phyloP scores from a whole-genome alignment of 352 stramenopile genomes.

The Pythium pyrilobum region DNA sequence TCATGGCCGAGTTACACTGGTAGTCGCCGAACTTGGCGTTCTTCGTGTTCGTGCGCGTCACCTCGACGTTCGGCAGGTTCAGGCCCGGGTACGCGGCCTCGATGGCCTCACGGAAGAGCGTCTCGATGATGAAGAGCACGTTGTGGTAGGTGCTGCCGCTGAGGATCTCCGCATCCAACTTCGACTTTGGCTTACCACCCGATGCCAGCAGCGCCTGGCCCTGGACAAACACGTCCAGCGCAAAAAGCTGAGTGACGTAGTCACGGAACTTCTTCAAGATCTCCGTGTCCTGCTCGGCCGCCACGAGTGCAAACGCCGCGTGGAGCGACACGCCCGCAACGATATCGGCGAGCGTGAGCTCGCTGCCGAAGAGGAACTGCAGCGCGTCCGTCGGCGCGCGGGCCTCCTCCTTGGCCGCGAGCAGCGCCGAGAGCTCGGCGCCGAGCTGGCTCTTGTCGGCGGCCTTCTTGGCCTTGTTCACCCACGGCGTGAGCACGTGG shows the following conservation, averaged over 20 bases:
- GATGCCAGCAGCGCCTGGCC: constrained; percentile 38
- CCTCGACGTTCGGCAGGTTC: constrained; percentile 44
- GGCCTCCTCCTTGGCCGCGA: constrained; percentile 61
- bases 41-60: constrained; percentile 72
- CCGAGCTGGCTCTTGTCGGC: constrained; percentile 16
- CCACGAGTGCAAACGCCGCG: constrained; percentile 47
- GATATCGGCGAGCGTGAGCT: constrained; percentile 68
- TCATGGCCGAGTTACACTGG: constrained; percentile 98
- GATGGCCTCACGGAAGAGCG: constrained; percentile 69
- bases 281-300: constrained; percentile 35
- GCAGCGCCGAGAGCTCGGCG: constrained; percentile 37
- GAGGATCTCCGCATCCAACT: constrained; percentile 44
- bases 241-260: constrained; percentile 69
- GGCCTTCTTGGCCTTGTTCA: constrained; percentile 50
- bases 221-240: constrained; percentile 36
- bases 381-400: constrained; percentile 32
- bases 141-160: constrained; percentile 70
- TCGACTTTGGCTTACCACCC: constrained; percentile 37
- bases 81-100: constrained; percentile 61
- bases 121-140: constrained; percentile 68
- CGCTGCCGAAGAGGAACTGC: constrained; percentile 57
- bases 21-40: constrained; percentile 93
- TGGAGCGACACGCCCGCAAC: constrained; percentile 68
- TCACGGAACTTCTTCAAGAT: constrained; percentile 54
- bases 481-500: constrained; percentile 52